Conservation (phyloP, 2,329 filamentous ascomycete genomes). For the Colletotrichum magnum region DNA sequence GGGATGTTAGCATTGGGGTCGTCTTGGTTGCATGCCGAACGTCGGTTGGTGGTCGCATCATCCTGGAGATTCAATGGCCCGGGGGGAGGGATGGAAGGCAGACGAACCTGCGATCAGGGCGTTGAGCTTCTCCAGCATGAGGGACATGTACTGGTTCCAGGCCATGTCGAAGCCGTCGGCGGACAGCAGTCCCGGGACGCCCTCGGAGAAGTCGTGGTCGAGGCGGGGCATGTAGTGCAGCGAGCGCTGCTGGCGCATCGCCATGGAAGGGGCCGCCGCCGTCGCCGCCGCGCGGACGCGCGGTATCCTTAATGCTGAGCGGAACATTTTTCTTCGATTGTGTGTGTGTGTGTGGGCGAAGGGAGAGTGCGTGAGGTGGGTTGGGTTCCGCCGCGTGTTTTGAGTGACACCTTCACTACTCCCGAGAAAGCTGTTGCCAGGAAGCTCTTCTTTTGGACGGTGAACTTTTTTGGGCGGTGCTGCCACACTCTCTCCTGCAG, state of each 20-base stretch:
- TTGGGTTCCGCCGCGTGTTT: constrained; percentile 27
- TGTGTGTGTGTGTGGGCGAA: constrained; percentile 44
- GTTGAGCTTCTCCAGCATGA: constrained; percentile 84
- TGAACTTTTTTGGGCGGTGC: constrained; percentile 41
- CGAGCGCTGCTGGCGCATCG: constrained; percentile 53
- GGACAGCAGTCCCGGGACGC: constrained; percentile 80
- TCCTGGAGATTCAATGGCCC: not conserved
- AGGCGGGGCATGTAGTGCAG: constrained; percentile 65
- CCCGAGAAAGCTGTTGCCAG: constrained; percentile 23
- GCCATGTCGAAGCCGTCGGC: constrained; percentile 79
- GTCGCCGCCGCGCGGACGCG: constrained; percentile 51
- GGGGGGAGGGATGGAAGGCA: not conserved
- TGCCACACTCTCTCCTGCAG: not conserved
- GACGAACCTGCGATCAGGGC: constrained; percentile 77
- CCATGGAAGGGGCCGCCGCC: constrained; percentile 42
- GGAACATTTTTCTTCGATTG: constrained; percentile 59
- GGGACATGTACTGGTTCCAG: constrained; percentile 85
- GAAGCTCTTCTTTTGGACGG: constrained; percentile 26
- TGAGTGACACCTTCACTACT: constrained; percentile 21
- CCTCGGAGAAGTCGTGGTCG: constrained; percentile 61
- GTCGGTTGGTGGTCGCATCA: not conserved
- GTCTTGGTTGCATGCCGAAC: not conserved
- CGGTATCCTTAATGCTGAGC: constrained; percentile 68
- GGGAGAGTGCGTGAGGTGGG: too few species aligned
- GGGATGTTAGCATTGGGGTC: constrained; percentile 11